phyloP scores from a whole-genome alignment of 176 grass and related monocot genomes.

The Alopecurus myosuroides region DNA sequence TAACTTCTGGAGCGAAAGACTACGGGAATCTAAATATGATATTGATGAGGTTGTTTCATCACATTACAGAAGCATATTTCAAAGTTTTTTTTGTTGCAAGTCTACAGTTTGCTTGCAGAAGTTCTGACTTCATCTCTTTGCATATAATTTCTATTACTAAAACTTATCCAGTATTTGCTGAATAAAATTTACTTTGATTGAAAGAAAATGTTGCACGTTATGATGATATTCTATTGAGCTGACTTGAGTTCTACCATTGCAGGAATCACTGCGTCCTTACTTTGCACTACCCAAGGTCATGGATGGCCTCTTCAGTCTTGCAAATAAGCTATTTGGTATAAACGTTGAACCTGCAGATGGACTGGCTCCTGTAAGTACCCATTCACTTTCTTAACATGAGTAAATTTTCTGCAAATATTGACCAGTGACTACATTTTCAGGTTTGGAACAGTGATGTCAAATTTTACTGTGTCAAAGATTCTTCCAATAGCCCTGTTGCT shows the following conservation, averaged over 20 bases:
- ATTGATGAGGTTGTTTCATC: conserved; percentile 74
- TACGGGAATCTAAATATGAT: conserved; percentile 88
- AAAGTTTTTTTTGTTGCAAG: background rate
- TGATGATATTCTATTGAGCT: background rate
- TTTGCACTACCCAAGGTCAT: conserved; percentile 94
- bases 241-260: conserved; percentile 11
- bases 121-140: background rate
- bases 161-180: background rate
- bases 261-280: conserved; percentile 97
- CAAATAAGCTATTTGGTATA: conserved; percentile 89
- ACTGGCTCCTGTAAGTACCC: conserved; percentile 74
- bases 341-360: conserved; percentile 83
- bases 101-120: background rate
- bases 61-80: background rate
- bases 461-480: conserved; percentile 96
- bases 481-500: conserved; percentile 69
- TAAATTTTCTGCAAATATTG: conserved; percentile 18
- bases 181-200: background rate
- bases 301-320: conserved; percentile 91
- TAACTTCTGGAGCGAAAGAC: conserved; percentile 87
- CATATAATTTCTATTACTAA: background rate
- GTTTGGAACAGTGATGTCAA: conserved; percentile 90
- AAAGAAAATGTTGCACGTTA: background rate
- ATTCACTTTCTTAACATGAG: conserved; percentile 11
- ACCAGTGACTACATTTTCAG: conserved; percentile 33